phyloP scores from a whole-genome alignment of 2,329 filamentous ascomycete genomes.

The Pestalotiopsis sp. region DNA sequence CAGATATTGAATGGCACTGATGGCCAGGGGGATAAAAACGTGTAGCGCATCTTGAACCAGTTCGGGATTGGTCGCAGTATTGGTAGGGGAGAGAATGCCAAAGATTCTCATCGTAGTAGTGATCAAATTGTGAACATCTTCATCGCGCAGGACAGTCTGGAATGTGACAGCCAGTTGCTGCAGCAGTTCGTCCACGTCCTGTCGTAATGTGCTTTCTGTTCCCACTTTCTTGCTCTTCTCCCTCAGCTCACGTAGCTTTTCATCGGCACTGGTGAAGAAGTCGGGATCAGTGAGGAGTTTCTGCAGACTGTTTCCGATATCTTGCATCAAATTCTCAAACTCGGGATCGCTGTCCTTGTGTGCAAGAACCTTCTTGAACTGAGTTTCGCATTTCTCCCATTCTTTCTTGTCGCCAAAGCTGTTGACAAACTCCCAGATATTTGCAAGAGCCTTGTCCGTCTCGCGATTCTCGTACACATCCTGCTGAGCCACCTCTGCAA shows the following conservation, averaged over 20 bases:
- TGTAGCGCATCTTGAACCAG: constrained; percentile 77
- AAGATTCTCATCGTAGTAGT: constrained; percentile 70
- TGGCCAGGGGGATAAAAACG: constrained; percentile 77
- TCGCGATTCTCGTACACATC: constrained; percentile 76
- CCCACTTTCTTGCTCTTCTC: constrained; percentile 65
- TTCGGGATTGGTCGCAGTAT: constrained; percentile 68
- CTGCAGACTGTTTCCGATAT: constrained; percentile 75
- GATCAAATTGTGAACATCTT: constrained; percentile 71
- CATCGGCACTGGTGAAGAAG: constrained; percentile 77
- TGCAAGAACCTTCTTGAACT: constrained; percentile 71
- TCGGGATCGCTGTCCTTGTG: constrained; percentile 79
- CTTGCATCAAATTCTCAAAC: constrained; percentile 76
- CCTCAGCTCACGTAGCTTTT: constrained; percentile 54
- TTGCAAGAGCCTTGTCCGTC: constrained; percentile 73
- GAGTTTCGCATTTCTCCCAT: constrained; percentile 75
- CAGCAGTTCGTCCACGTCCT: constrained; percentile 75
- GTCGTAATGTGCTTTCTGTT: constrained; percentile 67
- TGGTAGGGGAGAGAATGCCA: constrained; percentile 68
- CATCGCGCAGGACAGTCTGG: constrained; percentile 70
- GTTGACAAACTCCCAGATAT: constrained; percentile 80
- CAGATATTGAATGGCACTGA: constrained; percentile 81
- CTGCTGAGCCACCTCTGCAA: constrained; percentile 67
- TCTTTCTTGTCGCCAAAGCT: constrained; percentile 75
- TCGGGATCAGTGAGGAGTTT: constrained; percentile 83
- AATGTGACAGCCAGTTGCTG: constrained; percentile 70